Base-by-base conservation (phyloP, 2,329 filamentous ascomycete species). In the Phaeophleospora eucalypticola region DNA sequence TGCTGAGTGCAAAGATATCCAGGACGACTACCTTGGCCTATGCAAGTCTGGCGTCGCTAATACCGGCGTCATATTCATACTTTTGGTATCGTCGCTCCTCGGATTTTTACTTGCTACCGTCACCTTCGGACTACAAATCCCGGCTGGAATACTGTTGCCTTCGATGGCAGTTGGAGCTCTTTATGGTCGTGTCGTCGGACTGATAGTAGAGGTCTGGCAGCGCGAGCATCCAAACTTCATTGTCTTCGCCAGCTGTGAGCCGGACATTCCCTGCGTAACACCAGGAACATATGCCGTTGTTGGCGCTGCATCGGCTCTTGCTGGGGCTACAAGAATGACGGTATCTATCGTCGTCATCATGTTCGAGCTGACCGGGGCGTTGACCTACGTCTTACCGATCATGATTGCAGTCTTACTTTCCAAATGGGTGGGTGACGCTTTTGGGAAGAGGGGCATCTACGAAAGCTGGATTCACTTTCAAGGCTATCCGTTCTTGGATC, bases 331-430 rank as follows among this genome's bases (percentile, higher is more conserved):
- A 15, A 82, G 91, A 57, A 94, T 98, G 83, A 98, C 93, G 0
- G 89, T 96, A 9, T 96, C 90, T 10, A 96, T 98, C 57, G 91
- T 98, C 3, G 93, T 97, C 61, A 98, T 98, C 71, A 96, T 96
- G 86, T 98, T 98, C 63, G 93, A 98, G 72, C 83, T 98, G 46
- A 98, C 93, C 0, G 93, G 93, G 43, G 93, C 93, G 1, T 78
- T 98, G 20, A 95, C 89, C 1, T 97, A 97, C 64, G 91, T 98
- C 40, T 81, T 98, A 6, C 93, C 93, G 45, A 98, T 97, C 68
- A 98, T 98, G 93, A 87, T 98, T 54, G 89, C 90, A 36, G 93
- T 98, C 63, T 95, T 98, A 90, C 78, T 97, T 36, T 87, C 87
- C 53, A 98, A 98, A 72, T 98, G 93, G 93, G 89, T 95, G 19